Evolutionary conservation across 495 filamentous ascomycete species (phyloP).

Genomic region (Neurospora pannonica): DNA sequence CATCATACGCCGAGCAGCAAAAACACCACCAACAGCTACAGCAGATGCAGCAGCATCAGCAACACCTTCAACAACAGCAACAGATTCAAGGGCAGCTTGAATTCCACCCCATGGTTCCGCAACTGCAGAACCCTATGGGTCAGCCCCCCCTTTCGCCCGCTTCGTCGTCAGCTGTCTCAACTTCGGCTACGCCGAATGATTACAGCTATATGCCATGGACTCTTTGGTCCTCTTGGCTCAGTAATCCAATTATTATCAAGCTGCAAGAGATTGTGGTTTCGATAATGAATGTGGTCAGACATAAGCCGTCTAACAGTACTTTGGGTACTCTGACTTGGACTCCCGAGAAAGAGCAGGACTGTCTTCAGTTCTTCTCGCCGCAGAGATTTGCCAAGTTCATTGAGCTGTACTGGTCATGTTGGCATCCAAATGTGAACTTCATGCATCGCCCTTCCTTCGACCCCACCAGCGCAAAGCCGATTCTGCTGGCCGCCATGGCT

Average conservation of each 20-base stretch:
- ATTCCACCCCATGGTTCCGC: background rate
- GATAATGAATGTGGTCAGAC: slow-evolving; percentile 14
- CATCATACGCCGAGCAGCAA: slow-evolving; percentile 11
- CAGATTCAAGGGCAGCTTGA: background rate
- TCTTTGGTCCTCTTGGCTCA: slow-evolving; percentile 14
- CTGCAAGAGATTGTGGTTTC: slow-evolving; percentile 19
- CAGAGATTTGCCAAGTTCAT: slow-evolving; percentile 19
- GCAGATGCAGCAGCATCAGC: background rate
- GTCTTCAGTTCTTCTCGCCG: slow-evolving; percentile 21
- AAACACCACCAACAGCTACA: background rate
- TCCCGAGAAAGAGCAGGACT: slow-evolving; percentile 15
- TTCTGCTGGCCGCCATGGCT: slow-evolving; percentile 20
- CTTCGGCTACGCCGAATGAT: background rate
- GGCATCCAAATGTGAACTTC: slow-evolving; percentile 23
- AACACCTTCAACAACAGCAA: background rate
- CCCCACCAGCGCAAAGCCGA: slow-evolving; percentile 10
- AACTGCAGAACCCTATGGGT: background rate
- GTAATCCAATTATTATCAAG: slow-evolving; percentile 16
- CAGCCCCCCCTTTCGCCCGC: background rate
- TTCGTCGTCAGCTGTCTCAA: background rate
- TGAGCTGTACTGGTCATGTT: slow-evolving; percentile 23
- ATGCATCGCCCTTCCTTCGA: slow-evolving; percentile 21
- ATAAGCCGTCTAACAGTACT: slow-evolving; percentile 17
- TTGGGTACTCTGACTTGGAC: slow-evolving; percentile 17
- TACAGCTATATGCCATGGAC: background rate